Evolutionary conservation across 2,329 filamentous ascomycete species (phyloP).

Genomic region (Coccinonectria pachysandricola): DNA sequence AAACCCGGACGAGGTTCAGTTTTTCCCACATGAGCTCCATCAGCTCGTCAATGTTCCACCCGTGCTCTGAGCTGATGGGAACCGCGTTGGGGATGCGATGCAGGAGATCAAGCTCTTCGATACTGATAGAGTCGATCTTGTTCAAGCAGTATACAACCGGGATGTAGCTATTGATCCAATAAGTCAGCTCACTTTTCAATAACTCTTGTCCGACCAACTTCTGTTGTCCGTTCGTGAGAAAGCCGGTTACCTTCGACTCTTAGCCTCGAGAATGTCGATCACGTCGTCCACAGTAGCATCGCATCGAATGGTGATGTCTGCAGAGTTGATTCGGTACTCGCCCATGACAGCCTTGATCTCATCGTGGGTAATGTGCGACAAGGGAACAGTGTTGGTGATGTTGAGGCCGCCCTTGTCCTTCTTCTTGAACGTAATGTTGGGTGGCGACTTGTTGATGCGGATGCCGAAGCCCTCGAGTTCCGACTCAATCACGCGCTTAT

Average conservation of each 20-base stretch:
- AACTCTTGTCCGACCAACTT: constrained; percentile 1
- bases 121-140: constrained; percentile 97
- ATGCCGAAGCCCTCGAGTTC: constrained; percentile 97
- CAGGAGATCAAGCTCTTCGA: constrained; percentile 90
- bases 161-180: constrained; percentile 60
- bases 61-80: constrained; percentile 92
- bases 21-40: constrained; percentile 99
- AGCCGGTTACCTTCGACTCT: constrained; percentile 50
- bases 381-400: constrained; percentile 86
- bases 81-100: constrained; percentile 96
- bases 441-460: constrained; percentile 90
- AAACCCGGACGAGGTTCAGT: constrained; percentile 79
- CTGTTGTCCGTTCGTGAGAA: constrained; percentile 2
- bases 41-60: constrained; percentile 96
- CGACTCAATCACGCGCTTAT: constrained; percentile 90
- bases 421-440: constrained; percentile 99
- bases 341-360: constrained; percentile 97
- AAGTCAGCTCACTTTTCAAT: no score
- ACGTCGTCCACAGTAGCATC: constrained; percentile 96
- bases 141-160: constrained; percentile 98
- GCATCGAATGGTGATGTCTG: constrained; percentile 94
- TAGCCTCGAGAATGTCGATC: constrained; percentile 92
- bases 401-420: constrained; percentile 97
- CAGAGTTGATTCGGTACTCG: constrained; percentile 93
- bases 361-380: constrained; percentile 87